Evolutionary conservation across 1,284 basidiomycete genomes (phyloP), one percentile per base, ranked within the genome.

Genomic region (Cryptococcus maquisensis): DNA sequence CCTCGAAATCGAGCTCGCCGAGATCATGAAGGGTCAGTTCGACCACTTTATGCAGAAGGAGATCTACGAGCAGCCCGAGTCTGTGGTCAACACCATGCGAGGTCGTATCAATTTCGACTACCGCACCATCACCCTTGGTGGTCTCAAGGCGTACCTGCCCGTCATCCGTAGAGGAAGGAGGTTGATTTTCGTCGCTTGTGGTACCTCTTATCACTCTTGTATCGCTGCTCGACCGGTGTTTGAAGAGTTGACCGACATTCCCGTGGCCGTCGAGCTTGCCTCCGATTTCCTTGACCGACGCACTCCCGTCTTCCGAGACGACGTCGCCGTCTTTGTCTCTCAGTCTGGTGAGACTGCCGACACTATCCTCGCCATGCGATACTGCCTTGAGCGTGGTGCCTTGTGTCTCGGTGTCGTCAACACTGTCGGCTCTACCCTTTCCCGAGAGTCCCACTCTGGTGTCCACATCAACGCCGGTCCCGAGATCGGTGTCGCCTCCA

Each of bases 41-140:
- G 91, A 95, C 75, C 94, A 96, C 78, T 99, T 99, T 79, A 98
- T 99, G 96, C 95, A 98, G 78, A 98, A 99, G 82, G 96, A 99
- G 79, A 98, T 99, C 72, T 98, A 96, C 82, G 96, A 99, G 77
- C 96, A 99, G 79, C 96, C 95, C 58, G 96, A 99, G 74, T 97
- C 93, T 46, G 96, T 98, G 65, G 92, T 98, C 78, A 99, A 99
- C 84, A 99, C 96, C 50, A 99, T 99, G 96, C 90, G 96, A 84
- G 96, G 96, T 62, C 91, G 96, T 68, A 90, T 99, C 81, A 98
- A 97, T 84, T 99, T 99, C 74, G 96, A 98, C 76, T 85, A 83
- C 54, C 85, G 90, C 77, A 82, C 83, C 61, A 89, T 98, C 74
- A 97, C 88, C 21, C 86, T 98, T 47, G 96, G 96, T 76, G 96